These are phyloP conservation scores for Thielaviopsis musarum DNA, from an alignment of 2,329 filamentous ascomycete species.

Conservation along the genomic window DNA sequence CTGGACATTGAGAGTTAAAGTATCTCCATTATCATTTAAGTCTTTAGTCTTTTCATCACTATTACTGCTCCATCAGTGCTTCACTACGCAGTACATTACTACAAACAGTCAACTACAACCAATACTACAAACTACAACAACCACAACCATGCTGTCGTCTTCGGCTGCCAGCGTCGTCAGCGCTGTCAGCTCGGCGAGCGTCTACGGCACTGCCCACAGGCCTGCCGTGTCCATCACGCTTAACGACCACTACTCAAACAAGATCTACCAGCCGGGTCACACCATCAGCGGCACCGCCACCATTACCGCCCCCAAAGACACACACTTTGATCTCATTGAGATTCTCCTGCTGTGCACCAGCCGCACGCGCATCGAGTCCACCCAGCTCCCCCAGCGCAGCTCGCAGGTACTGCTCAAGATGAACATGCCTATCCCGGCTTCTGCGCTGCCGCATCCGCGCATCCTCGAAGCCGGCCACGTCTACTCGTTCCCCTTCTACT, in stretches of 20 bases:
- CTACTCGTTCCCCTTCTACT: slow-evolving; percentile 40
- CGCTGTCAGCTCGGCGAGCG: background rate
- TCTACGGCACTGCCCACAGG: slow-evolving; percentile 14
- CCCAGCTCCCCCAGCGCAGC: slow-evolving; percentile 30
- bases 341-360: slow-evolving; percentile 35
- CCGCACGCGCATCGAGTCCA: slow-evolving; percentile 33
- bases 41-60: background rate
- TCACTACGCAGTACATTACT: background rate
- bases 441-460: slow-evolving; percentile 30
- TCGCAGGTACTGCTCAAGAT: slow-evolving; percentile 39
- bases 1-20: background rate
- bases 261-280: slow-evolving; percentile 39
- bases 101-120: too few relatives aligned
- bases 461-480: slow-evolving; percentile 31
- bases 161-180: background rate
- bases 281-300: slow-evolving; percentile 31
- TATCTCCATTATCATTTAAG: background rate
- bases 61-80: background rate
- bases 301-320: slow-evolving; percentile 28
- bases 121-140: background rate
- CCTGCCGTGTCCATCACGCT: slow-evolving; percentile 31
- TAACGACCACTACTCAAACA: slow-evolving; percentile 35
- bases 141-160: background rate
- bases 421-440: slow-evolving; percentile 31
- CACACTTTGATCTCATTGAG: slow-evolving; percentile 33